These are phyloP conservation scores for Eurotiales sp. DNA, from an alignment of 2,329 filamentous ascomycete genomes.

Conservation along the genomic window DNA sequence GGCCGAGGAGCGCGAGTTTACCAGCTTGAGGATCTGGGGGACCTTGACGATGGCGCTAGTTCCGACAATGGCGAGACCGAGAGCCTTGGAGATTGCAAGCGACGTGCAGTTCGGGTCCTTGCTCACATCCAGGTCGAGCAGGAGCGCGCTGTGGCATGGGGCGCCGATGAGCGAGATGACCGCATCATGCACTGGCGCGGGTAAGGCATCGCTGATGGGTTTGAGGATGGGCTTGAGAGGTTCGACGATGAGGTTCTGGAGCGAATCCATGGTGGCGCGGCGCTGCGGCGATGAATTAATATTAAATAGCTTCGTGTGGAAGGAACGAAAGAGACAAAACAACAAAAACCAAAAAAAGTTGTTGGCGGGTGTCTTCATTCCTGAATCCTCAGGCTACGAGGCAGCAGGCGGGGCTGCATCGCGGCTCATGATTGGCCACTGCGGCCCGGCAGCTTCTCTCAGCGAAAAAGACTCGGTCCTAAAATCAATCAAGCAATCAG, in stretches of 20 bases:
- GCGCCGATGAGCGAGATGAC: slow-evolving; percentile 76
- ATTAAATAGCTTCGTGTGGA: no score
- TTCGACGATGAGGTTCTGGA: slow-evolving; percentile 38
- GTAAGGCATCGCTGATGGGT: slow-evolving; percentile 70
- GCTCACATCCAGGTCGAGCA: slow-evolving; percentile 76
- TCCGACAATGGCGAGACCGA: slow-evolving; percentile 89
- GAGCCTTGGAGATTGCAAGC: slow-evolving; percentile 83
- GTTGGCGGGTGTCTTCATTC: no score
- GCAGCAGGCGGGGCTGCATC: neutral
- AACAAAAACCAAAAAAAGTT: no score
- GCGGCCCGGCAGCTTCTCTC: slow-evolving; percentile 1
- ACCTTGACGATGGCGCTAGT: slow-evolving; percentile 92
- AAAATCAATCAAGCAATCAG: no score
- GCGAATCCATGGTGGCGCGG: slow-evolving; percentile 33
- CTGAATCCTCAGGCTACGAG: no score
- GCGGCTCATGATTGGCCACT: slow-evolving; percentile 1
- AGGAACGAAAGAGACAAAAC: no score
- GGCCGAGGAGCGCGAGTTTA: slow-evolving; percentile 72
- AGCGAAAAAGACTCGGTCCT: no score
- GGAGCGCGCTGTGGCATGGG: slow-evolving; percentile 77
- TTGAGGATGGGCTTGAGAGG: slow-evolving; percentile 51
- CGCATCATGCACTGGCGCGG: slow-evolving; percentile 68
- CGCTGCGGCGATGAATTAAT: neutral
- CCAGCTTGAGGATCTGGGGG: slow-evolving; percentile 90
- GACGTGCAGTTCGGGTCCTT: slow-evolving; percentile 76